Evolutionary conservation across 2,329 filamentous ascomycete genomes (phyloP), one percentile per base, ranked within the genome.

Genomic region (Lecanosticta acicola): DNA sequence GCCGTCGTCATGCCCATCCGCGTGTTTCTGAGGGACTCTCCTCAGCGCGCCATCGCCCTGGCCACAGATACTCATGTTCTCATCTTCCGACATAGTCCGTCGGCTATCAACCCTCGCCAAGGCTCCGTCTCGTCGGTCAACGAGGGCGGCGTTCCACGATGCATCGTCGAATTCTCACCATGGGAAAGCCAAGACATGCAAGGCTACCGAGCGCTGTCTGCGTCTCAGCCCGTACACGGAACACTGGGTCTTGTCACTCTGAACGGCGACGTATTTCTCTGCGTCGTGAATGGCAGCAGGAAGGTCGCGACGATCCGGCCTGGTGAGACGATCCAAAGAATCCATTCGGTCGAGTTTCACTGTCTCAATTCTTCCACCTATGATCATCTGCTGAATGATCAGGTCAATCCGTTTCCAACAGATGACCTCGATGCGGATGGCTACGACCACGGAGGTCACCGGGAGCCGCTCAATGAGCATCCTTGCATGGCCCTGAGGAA

Each of bases 401-500:
- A 79, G 46, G 66, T 77, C 43, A 78, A 80, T 53, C 72, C 75
- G 3, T 78, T 77, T 54, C 69, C 71, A 2, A 72, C 72, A 16
- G 75, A 80, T 48, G 69, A 70, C 24, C 70, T 77, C 50, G 72
- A 75, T 32, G 68, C 73, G 2, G 76, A 80, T 52, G 77, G 78
- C 29, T 71, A 68, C 48, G 72, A 76, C 45, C 68, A 74, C 61
- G 71, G 71, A 32, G 69, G 69, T 48, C 81, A 83, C 46, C 77
- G 83, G 46, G 88, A 96, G 35, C 72, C 80, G 34, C 69, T 82
- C 19, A 67, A 87, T 21, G 89, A 96, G 61, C 89, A 96, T 66
- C 93, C 93, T 4, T 97, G 91, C 66, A 73, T 88, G 59, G 87
- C 93, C 37, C 68, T 98, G 49, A 90, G 91, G 67, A 97, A 95